Evolutionary conservation across 768 basidiomycete species (phyloP).

Genomic region (Auriculariales sp.): DNA sequence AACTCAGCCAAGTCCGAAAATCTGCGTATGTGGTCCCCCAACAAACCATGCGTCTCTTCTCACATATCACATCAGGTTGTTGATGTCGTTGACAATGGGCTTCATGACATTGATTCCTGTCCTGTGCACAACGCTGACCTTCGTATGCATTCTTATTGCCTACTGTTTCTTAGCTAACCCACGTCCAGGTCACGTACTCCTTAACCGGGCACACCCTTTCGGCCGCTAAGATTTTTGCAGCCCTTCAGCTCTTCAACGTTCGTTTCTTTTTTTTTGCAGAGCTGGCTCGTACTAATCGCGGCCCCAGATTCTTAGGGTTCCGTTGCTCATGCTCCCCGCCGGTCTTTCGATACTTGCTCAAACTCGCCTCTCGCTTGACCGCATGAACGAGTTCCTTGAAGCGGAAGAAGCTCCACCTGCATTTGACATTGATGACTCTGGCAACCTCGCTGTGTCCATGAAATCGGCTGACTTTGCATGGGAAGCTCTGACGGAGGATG

Average conservation of each 20-base stretch:
- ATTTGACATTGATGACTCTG: conserved; percentile 29
- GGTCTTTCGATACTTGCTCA: conserved; percentile 35
- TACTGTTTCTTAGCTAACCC: background rate
- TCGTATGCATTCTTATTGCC: conserved; percentile 21
- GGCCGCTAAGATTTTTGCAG: conserved; percentile 39
- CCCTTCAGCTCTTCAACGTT: conserved; percentile 46
- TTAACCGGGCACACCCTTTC: conserved; percentile 41
- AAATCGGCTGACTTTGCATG: conserved; percentile 40
- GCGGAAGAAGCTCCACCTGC: conserved; percentile 41
- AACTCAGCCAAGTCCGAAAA: conserved; percentile 10
- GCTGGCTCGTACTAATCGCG: background rate
- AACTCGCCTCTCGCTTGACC: conserved; percentile 32
- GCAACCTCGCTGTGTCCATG: conserved; percentile 8
- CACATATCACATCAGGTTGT: conserved; percentile 11
- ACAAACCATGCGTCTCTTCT: conserved; percentile 8
- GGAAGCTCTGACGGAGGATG: conserved; percentile 25
- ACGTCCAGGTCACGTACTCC: conserved; percentile 42
- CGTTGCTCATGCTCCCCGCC: conserved; percentile 40
- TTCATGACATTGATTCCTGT: conserved; percentile 37
- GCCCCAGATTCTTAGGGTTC: conserved; percentile 37
- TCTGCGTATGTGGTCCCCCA: conserved; percentile 19
- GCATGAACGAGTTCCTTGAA: conserved; percentile 32
- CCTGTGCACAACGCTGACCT: conserved; percentile 33
- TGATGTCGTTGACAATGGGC: conserved; percentile 23
- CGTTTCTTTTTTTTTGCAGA: conserved; percentile 5